Base-by-base conservation (phyloP, 192 early-diverging fungal species). In the Thoreauomyces humboldtii region DNA sequence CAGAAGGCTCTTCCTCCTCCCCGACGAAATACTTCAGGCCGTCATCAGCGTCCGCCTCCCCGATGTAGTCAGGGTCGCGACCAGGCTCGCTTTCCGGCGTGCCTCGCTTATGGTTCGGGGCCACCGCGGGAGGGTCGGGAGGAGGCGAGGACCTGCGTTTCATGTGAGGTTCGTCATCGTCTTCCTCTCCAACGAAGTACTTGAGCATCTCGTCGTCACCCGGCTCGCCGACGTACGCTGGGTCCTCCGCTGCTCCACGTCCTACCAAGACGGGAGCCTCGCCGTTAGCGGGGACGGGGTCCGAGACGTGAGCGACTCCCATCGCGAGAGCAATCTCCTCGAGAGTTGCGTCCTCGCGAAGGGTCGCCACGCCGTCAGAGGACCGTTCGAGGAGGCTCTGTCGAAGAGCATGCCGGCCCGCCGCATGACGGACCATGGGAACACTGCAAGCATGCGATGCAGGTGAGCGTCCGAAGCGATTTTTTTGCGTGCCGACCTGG, bases 121-220 rank as follows among this genome's bases (percentile, higher is more conserved):
- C n/a, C n/a, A n/a, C n/a, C n/a, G n/a, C n/a, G n/a, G n/a, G n/a
- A n/a, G n/a, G n/a, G n/a, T n/a, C n/a, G n/a, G n/a, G n/a, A n/a
- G n/a, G n/a, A n/a, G n/a, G n/a, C 55, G 38, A 37, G 4, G 32
- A 14, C 4, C 55, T 32, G 19, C 33, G 29, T 15, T 25, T 14
- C 29, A 57, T 3, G 19, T 2, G 61, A 24, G 61, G 61, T 15
- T 50, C 46, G n/a, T 62, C 45, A 0, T 63, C 61, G 33, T 63
- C 61, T 35, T 63, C 61, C 33, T 63, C 61, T 9, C 61, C 61
- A 1, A 52, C 61, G 32, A 48, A 63, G 47, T 63, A 63, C 25
- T 63, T 36, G 27, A 63, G 50, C 61, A 52, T 52, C 0, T 63
- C 61, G 27, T 63, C 61, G 12, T 63, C 61, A 21, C 53, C 61